Evolutionary conservation across 2,329 filamentous ascomycete genomes (phyloP).

Genomic region (Fusarium austroafricanum): DNA sequence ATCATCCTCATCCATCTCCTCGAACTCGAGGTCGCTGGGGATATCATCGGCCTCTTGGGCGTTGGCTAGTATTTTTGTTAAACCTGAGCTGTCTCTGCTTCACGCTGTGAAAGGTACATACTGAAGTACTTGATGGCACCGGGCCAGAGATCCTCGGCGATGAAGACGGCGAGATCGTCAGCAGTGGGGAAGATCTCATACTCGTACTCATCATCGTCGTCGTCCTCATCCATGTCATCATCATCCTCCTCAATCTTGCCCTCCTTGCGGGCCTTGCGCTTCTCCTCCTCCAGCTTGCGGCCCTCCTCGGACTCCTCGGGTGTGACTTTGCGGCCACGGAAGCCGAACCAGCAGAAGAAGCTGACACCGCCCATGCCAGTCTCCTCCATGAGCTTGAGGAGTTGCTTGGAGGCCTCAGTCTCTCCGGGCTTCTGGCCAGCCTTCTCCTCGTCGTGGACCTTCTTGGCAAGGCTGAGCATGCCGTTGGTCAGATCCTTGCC

Average conservation of each 20-base stretch:
- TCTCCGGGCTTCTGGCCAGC: slow-evolving; percentile 56
- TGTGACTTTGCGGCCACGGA: slow-evolving; percentile 74
- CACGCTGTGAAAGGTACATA: slow-evolving; percentile 60
- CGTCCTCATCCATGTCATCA: slow-evolving; percentile 63
- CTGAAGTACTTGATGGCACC: slow-evolving; percentile 91
- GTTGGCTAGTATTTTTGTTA: slow-evolving; percentile 51
- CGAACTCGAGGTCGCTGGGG: slow-evolving; percentile 74
- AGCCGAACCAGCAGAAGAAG: slow-evolving; percentile 94
- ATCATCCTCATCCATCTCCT: slow-evolving; percentile 63
- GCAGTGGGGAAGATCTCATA: slow-evolving; percentile 90
- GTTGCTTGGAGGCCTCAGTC: slow-evolving; percentile 61
- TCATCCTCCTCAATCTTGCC: slow-evolving; percentile 61
- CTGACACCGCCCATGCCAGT: slow-evolving; percentile 74
- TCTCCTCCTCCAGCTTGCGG: slow-evolving; percentile 69
- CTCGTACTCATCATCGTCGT: slow-evolving; percentile 72
- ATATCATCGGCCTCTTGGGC: slow-evolving; percentile 76
- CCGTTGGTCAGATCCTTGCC: slow-evolving; percentile 86
- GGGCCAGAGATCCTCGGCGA: slow-evolving; percentile 91
- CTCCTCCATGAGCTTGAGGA: slow-evolving; percentile 67
- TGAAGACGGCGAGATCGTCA: slow-evolving; percentile 81
- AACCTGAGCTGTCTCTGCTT: slow-evolving; percentile 7
- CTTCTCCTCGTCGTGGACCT: slow-evolving; percentile 72
- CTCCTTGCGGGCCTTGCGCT: slow-evolving; percentile 60
- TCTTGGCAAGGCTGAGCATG: slow-evolving; percentile 77
- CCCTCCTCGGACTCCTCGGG: slow-evolving; percentile 77